Percentiles rank a stretch among this genome's conserved stretches.
Evolutionary conservation across 192 early-diverging fungal species (phyloP).

Genomic region (Umbelopsis vinacea): DNA sequence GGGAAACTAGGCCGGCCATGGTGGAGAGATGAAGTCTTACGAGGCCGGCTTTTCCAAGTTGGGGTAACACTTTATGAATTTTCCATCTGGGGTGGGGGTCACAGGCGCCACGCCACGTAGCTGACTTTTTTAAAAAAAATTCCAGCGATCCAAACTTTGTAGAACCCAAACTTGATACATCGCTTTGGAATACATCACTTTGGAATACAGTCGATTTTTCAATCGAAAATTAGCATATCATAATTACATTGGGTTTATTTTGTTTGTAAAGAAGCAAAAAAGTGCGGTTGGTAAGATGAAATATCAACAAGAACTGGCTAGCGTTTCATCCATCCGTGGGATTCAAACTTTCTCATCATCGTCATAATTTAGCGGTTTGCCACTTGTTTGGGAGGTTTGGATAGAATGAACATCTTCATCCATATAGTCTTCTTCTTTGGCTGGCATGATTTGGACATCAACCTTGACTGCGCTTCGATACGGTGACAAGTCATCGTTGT

Average conservation of each 20-base stretch:
- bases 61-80: background rate
- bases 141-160: no score
- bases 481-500: slow-evolving; percentile 3
- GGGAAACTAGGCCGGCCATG: background rate
- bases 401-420: slow-evolving; percentile 17
- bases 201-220: background rate
- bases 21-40: background rate
- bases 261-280: no score
- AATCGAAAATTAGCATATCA: background rate
- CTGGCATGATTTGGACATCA: slow-evolving; percentile 7
- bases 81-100: background rate
- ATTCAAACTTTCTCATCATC: slow-evolving; percentile 13
- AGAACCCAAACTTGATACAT: no score
- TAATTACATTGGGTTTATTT: background rate
- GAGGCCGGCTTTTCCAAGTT: background rate
- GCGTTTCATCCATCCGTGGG: background rate
- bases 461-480: slow-evolving; percentile 9
- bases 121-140: background rate
- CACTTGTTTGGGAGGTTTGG: slow-evolving; percentile 3
- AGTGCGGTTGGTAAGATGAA: background rate
- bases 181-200: no score
- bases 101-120: background rate
- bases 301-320: background rate
- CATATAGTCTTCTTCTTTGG: slow-evolving; percentile 6
- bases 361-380: slow-evolving; percentile 2